Evolutionary conservation across 768 basidiomycete species (phyloP).

Genomic region (Grammothele lineata): DNA sequence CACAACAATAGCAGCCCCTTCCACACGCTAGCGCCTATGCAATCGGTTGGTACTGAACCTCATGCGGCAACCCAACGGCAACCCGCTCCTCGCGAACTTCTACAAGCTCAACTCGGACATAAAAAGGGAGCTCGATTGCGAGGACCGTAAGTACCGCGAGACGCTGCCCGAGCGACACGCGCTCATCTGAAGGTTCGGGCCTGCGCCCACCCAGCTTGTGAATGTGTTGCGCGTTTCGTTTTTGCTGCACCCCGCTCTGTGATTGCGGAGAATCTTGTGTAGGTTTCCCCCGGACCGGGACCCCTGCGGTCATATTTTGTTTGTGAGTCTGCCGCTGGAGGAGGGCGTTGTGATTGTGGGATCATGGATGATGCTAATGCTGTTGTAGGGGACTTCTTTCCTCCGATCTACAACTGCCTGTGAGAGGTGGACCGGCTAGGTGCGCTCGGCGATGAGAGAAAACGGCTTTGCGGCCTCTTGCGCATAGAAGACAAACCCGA

Average conservation of each 20-base stretch:
- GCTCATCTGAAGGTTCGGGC: constrained; percentile 28
- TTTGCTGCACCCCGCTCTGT: not conserved
- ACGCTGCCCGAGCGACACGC: constrained; percentile 23
- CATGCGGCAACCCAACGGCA: constrained; percentile 11
- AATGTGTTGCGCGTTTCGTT: constrained; percentile 15
- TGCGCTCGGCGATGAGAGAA: constrained; percentile 48
- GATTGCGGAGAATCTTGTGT: not conserved
- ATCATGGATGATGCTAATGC: constrained; percentile 1
- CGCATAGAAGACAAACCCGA: constrained; percentile 40
- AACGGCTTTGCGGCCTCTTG: constrained; percentile 49
- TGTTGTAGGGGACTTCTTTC: constrained; percentile 54
- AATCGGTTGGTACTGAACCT: no score
- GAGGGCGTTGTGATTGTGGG: not conserved
- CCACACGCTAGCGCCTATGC: no score
- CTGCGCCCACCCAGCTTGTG: constrained; percentile 25
- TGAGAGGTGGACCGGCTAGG: constrained; percentile 46
- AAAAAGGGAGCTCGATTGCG: constrained; percentile 14
- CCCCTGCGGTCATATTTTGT: constrained; percentile 28
- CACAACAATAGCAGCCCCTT: no score
- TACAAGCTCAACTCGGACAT: constrained; percentile 15
- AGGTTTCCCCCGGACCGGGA: constrained; percentile 27
- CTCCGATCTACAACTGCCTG: constrained; percentile 45
- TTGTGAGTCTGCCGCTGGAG: constrained; percentile 15
- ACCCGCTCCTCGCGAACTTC: constrained; percentile 4
- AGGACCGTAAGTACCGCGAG: constrained; percentile 23